Base-by-base conservation (phyloP, 2,329 filamentous ascomycete species). In the Trichoderma cornu-damae region DNA sequence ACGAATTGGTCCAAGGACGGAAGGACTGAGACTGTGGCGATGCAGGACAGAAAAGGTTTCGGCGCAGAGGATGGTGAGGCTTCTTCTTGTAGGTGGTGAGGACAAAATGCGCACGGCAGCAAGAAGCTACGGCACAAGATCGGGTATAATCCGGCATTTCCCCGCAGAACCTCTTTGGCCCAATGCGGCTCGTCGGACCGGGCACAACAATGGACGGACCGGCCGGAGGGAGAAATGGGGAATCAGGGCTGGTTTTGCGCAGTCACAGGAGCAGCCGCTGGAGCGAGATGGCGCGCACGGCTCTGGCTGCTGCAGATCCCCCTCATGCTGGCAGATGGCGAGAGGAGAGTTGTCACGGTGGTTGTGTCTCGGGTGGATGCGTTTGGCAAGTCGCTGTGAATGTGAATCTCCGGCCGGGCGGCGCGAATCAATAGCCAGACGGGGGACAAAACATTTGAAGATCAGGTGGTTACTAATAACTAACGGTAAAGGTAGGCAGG, bases 81-180 rank as follows among this genome's bases (percentile, higher is more conserved):
- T n/a, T n/a, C n/a, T 53, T 47, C 24, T 58, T 50, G 49, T 54
- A 54, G 30, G 12, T 47, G 30, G 42, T 22, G 40, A 46, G 42
- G 52, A 55, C 34, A 47, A 55, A 55, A 38, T 55, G 52, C 52
- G 52, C 52, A 47, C 16, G 24, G 51, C 37, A 16, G 37, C 37
- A 30, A 6, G 5, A 38, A 20, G 37, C 24, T 12, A 24, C 38
- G 42, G 32, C 57, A 51, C 42, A 58, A 61, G 20, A 14, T 54
- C 59, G 64, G 64, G 59, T 62, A 62, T 63, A 64, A 58, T 60
- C 63, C 62, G 61, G 63, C 35, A 54, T 59, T 61, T 60, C 49
- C 40, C 59, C 57, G 61, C 22, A 37, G 46, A 55, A 51, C 49
- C n/a, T 48, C 26, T 37, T 35, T 38, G 16, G 44, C 28, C 34